phyloP scores from a whole-genome alignment of 1,284 basidiomycete genomes.

The Trametes polyzona region DNA sequence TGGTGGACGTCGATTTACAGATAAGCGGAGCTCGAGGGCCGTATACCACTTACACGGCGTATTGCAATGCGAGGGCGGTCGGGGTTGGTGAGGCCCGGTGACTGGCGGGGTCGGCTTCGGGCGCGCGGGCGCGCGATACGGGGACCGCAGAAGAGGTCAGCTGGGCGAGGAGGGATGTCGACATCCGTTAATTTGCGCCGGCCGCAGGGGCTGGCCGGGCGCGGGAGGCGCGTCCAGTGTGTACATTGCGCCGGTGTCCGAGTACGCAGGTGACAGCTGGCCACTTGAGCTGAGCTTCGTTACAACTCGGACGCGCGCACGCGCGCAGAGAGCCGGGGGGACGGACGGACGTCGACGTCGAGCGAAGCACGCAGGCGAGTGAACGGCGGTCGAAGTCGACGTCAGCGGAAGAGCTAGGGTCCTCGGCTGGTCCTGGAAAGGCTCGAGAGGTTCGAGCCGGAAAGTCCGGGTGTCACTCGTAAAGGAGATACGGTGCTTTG shows the following conservation, averaged over 20 bases:
- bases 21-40: too few species aligned
- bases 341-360: neutral
- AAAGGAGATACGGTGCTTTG: neutral
- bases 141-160: neutral
- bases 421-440: too few species aligned
- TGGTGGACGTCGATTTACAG: too few species aligned
- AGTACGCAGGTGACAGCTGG: neutral
- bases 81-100: slow-evolving; percentile 5
- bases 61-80: neutral
- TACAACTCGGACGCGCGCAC: too few species aligned
- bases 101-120: neutral
- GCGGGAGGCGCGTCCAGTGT: neutral
- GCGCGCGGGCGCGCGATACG: neutral
- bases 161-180: neutral
- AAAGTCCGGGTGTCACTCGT: neutral
- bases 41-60: neutral
- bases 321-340: too few species aligned
- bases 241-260: neutral
- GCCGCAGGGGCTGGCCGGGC: neutral
- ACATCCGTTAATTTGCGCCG: neutral
- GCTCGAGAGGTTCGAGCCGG: too few species aligned
- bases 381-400: too few species aligned
- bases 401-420: too few species aligned
- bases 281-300: neutral
- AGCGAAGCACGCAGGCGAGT: too few species aligned